Conservation (phyloP, 2,329 filamentous ascomycete genomes). For the Cyphellophora europaea region DNA sequence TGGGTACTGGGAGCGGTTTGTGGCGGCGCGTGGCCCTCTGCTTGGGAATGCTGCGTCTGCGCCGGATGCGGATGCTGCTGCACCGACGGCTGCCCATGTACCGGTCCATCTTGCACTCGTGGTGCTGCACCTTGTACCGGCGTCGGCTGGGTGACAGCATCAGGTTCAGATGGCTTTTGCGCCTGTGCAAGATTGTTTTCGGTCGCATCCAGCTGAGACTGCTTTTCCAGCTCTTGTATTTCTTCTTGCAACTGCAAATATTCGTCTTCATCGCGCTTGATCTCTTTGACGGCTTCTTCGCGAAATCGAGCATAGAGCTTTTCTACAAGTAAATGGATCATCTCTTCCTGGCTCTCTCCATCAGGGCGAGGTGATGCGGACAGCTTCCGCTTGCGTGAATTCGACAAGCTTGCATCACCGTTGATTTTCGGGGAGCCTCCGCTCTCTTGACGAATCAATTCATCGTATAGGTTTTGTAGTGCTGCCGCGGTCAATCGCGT, state of each 20-base stretch:
- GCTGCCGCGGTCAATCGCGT: conserved; percentile 67
- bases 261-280: conserved; percentile 63
- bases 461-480: conserved; percentile 68
- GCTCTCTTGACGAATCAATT: conserved; percentile 63
- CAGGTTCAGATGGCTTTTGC: too few species aligned
- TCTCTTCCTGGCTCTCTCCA: conserved; percentile 43
- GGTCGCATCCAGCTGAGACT: too few species aligned
- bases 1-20: too few species aligned
- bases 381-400: conserved; percentile 66
- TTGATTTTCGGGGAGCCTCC: conserved; percentile 24
- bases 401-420: conserved; percentile 25
- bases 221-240: conserved; percentile 57
- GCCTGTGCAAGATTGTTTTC: too few species aligned
- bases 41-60: background rate
- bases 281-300: conserved; percentile 57
- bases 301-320: conserved; percentile 69
- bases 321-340: conserved; percentile 45
- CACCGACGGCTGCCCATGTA: background rate
- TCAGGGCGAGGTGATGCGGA: conserved; percentile 54
- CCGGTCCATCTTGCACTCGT: too few species aligned
- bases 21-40: too few species aligned
- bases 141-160: too few species aligned
- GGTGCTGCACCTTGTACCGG: too few species aligned
- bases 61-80: conserved; percentile 2
- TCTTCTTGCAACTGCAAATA: conserved; percentile 58